Evolutionary conservation across 352 stramenopile genomes (phyloP), one percentile per base, ranked within the genome.

Genomic region (Phytophthora sp.): DNA sequence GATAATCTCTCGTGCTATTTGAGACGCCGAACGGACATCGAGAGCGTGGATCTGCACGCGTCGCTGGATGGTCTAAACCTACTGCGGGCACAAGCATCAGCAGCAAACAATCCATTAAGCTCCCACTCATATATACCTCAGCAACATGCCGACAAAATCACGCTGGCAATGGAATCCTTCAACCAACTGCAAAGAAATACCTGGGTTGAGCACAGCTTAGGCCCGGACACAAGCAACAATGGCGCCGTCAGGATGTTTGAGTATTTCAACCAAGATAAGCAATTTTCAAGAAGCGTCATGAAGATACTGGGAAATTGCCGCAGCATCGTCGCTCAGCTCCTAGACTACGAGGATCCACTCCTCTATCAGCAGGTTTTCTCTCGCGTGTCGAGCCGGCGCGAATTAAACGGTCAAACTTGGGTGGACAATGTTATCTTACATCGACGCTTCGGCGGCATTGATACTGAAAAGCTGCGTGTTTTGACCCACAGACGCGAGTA

Each of bases 91-190:
- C 28, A 7, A 34, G 8, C 35, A 21, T 15, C n/a, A 24, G 17
- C n/a, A 24, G 13, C n/a, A 23, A 42, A 18, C 27, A 57, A 28
- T 35, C 55, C 46, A 30, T 20, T n/a, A 50, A 39, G 26, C 1
- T 2, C 23, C 3, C 72, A 62, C 1, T 71, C 73, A 42, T 86
- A 83, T 44, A 50, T 88, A 1, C 62, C 76, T 18, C 72, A 69
- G 5, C 77, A 87, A 60, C 76, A 82, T 46, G 65, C 66, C n/a
- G 71, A 84, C 43, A 86, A 83, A 54, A 84, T 91, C 30, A 63
- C 61, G n/a, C 50, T 72, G 30, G 73, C 76, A 4, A 87, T 91
- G 74, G 82, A 88, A 21, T 76, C 77, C 42, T 91, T 91, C 38
- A 69, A 88, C 30, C 73, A 75, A 9, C 59, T 91, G 17, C 82